Conservation (phyloP, 805 yeast genomes). For the Candida odintsovae region DNA sequence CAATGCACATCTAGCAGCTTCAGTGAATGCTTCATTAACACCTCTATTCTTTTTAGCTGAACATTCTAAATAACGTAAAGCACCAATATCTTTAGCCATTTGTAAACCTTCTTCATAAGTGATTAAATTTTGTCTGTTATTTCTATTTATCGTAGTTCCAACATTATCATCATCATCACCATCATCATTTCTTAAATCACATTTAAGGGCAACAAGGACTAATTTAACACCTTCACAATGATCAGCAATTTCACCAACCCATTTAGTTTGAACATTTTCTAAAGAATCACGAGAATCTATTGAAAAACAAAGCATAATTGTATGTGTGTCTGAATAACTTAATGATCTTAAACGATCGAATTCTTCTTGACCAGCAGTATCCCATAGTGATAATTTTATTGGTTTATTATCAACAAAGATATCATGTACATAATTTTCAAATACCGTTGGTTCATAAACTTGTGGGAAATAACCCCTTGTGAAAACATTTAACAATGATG, state of each 20-base stretch:
- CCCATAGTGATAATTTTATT: slow-evolving; percentile 92
- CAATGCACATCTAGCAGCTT: slow-evolving; percentile 95
- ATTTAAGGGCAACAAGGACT: slow-evolving; percentile 89
- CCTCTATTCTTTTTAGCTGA: slow-evolving; percentile 95
- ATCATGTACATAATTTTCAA: slow-evolving; percentile 95
- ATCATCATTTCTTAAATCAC: slow-evolving; percentile 78
- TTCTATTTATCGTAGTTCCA: slow-evolving; percentile 26
- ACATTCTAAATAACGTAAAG: slow-evolving; percentile 91
- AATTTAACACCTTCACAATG: slow-evolving; percentile 95
- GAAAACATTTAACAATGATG: slow-evolving; percentile 89
- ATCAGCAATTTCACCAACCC: slow-evolving; percentile 97
- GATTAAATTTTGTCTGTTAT: slow-evolving; percentile 47
- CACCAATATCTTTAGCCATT: slow-evolving; percentile 91
- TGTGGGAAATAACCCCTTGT: slow-evolving; percentile 98
- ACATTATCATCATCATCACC: slow-evolving; percentile 33
- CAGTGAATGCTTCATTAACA: slow-evolving; percentile 98
- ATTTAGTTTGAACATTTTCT: slow-evolving; percentile 89
- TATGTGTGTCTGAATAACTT: slow-evolving; percentile 92
- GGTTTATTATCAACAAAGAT: slow-evolving; percentile 93
- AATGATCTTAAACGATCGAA: slow-evolving; percentile 90
- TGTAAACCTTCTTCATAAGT: slow-evolving; percentile 90
- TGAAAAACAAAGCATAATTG: slow-evolving; percentile 93
- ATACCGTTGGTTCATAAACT: slow-evolving; percentile 96
- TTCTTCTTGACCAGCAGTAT: slow-evolving; percentile 98
- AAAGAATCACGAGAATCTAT: slow-evolving; percentile 92